A percentile compares a stretch with the other conserved stretches of the same genome.
Conservation (phyloP, 2,329 filamentous ascomycete genomes). For the Fusarium pseudograminearum region DNA sequence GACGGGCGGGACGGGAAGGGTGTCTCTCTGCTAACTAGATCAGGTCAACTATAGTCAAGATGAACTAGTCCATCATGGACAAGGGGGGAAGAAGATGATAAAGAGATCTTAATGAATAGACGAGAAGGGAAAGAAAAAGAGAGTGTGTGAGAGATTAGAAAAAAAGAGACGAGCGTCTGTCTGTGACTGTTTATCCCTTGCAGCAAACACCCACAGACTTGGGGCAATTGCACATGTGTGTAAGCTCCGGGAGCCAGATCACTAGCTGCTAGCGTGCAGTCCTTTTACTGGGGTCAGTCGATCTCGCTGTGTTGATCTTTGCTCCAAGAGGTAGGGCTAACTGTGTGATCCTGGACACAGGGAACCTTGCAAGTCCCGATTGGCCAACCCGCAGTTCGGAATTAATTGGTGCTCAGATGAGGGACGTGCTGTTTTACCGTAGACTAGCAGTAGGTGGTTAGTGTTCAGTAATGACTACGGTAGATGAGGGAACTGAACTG, state of each 20-base stretch:
- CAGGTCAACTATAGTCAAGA: neutral
- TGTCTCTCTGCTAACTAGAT: conserved; percentile 15
- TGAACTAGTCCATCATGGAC: conserved; percentile 1
- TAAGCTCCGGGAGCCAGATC: conserved; percentile 18
- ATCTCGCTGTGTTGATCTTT: conserved; percentile 31
- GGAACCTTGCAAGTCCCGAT: conserved; percentile 21
- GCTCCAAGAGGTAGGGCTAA: conserved; percentile 25
- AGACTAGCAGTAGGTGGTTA: too few relatives aligned
- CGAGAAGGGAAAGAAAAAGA: neutral
- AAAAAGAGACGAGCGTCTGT: neutral
- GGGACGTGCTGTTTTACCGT: conserved; percentile 12
- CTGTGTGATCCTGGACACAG: neutral
- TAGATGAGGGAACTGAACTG: neutral
- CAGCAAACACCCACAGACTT: conserved; percentile 14
- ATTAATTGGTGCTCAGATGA: conserved; percentile 30
- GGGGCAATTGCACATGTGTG: neutral
- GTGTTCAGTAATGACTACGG: too few relatives aligned
- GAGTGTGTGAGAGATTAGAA: neutral
- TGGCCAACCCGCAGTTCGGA: conserved; percentile 33
- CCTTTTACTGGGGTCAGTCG: neutral
- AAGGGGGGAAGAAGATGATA: conserved; percentile 4
- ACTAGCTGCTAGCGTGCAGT: conserved; percentile 11
- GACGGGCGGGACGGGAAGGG: neutral
- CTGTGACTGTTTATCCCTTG: conserved; percentile 23
- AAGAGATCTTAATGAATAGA: neutral